Evolutionary conservation across 768 basidiomycete species (phyloP), one percentile per base, ranked within the genome.

Genomic region (Rhodosporidiobolus sp.): DNA sequence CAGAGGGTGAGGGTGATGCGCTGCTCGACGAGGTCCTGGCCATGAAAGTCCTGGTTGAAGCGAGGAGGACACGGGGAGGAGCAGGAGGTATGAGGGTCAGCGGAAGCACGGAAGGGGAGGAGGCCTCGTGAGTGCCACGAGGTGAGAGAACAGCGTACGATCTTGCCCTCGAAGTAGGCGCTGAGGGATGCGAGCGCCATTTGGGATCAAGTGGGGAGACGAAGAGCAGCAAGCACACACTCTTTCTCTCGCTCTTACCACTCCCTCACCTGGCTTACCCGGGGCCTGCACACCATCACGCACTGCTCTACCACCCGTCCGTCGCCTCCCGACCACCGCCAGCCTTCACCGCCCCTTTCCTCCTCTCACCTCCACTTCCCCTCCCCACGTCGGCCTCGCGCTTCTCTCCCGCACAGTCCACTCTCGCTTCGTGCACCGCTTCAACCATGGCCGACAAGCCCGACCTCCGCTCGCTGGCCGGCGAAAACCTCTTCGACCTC

Each of bases 401-500:
- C 38, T 43, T 43, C 38, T 43, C 38, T 43, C 38, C 38, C 38
- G n/a, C n/a, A n/a, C n/a, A n/a, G n/a, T 43, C 38, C 14, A 7
- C 38, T 43, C 7, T 14, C 38, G 14, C 38, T 14, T 43, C 38
- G 38, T 43, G 14, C 38, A 58, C 16, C 26, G n/a, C 20, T 22
- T 11, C 52, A n/a, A 57, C 32, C 14, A 69, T 69, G 68, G 26
- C 62, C 19, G 28, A 28, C 7, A n/a, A 34, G 12, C 69, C 63
- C 20, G 53, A 58, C 2, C 77, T 86, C 19, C 72, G 81, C 10
- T 70, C 80, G 3, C 78, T 85, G 20, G 72, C 78, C 35, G 83
- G 83, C 1, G 78, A 74, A 46, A 83, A 79, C 54, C 68, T 85
- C 35, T 85, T 85, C 70, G 82, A 85, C 70, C 76, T 86, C 24